Conservation (phyloP, 1,139 yeast species). For the Kodamaea alishanica region DNA sequence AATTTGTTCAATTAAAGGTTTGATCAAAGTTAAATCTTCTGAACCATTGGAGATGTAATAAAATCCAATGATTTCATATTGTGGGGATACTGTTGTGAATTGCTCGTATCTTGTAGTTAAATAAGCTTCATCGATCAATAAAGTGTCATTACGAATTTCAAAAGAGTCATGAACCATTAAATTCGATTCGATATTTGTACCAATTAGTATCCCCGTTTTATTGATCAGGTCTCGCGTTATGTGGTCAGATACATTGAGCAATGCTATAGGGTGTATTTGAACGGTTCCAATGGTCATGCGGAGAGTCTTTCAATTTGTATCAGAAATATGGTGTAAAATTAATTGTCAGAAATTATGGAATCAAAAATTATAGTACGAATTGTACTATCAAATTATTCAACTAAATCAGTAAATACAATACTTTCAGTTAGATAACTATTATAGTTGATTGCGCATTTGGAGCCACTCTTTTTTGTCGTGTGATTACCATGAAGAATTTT, state of each 20-base stretch:
- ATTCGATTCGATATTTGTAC: slow-evolving; percentile 12
- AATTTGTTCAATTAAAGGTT: slow-evolving; percentile 8
- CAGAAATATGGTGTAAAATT: too few species aligned
- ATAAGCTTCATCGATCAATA: slow-evolving; percentile 22
- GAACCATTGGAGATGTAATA: slow-evolving; percentile 19
- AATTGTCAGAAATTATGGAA: too few species aligned
- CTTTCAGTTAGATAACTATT: too few species aligned
- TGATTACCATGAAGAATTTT: slow-evolving; percentile 4
- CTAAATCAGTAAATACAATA: too few species aligned
- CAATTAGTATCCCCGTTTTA: slow-evolving; percentile 29
- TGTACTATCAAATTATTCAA: too few species aligned
- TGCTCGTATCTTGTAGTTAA: slow-evolving; percentile 26
- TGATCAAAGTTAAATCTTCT: slow-evolving; percentile 10
- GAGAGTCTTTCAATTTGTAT: too few species aligned
- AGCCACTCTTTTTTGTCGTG: slow-evolving; percentile 1
- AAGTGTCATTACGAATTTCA: slow-evolving; percentile 15
- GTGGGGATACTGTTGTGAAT: slow-evolving; percentile 27
- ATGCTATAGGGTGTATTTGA: slow-evolving; percentile 26
- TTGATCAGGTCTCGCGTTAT: slow-evolving; percentile 15
- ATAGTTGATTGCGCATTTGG: background rate
- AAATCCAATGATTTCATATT: slow-evolving; percentile 26
- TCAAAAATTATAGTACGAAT: too few species aligned
- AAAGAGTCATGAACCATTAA: slow-evolving; percentile 20
- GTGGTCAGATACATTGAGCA: slow-evolving; percentile 29
- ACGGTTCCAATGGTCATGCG: slow-evolving; percentile 10